Evolutionary conservation across 108 stramenopile species (phyloP).

Genomic region (Cyclotella sp.): DNA sequence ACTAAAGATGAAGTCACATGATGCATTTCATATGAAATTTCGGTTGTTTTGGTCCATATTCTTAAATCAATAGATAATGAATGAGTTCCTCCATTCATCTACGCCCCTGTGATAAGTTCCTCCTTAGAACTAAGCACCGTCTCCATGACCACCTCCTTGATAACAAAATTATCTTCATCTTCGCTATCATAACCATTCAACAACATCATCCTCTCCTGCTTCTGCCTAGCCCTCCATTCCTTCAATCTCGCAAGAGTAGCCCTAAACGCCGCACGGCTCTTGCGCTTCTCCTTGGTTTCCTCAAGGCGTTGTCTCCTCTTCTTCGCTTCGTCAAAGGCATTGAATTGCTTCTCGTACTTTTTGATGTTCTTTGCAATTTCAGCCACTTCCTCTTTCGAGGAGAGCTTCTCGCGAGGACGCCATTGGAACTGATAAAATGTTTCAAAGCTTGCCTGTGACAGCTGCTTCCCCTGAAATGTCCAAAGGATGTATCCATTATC

Average conservation of each 20-base stretch:
- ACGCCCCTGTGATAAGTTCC: slow-evolving; percentile 71
- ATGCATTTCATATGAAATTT: not conserved
- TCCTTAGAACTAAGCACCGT: slow-evolving; percentile 86
- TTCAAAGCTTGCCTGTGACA: slow-evolving; percentile 86
- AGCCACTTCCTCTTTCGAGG: slow-evolving; percentile 80
- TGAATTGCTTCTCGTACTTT: slow-evolving; percentile 98
- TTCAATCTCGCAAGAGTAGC: slow-evolving; percentile 65
- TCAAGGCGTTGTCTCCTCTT: slow-evolving; percentile 75
- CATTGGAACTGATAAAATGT: slow-evolving; percentile 96
- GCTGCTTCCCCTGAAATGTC: slow-evolving; percentile 95
- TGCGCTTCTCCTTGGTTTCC: slow-evolving; percentile 89
- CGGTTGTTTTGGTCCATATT: not conserved
- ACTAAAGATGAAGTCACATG: no score
- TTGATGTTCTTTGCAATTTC: slow-evolving; percentile 92
- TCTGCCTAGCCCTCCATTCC: slow-evolving; percentile 65
- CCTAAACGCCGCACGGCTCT: slow-evolving; percentile 70
- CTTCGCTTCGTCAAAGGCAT: slow-evolving; percentile 93
- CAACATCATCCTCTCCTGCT: slow-evolving; percentile 69
- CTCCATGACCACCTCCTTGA: slow-evolving; percentile 73
- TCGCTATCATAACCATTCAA: slow-evolving; percentile 87
- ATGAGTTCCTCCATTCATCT: not conserved
- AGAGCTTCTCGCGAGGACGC: slow-evolving; percentile 91
- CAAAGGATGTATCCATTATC: slow-evolving; percentile 97
- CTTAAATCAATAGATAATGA: not conserved
- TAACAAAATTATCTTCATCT: slow-evolving; percentile 75